phyloP scores from a whole-genome alignment of 176 grass and related monocot species.

The Zea mays region Zm-B73-REFERENCE-NAM-5.0 NC_050099.1:181400001-181400500 shows the following conservation, averaged over 20 bases:
- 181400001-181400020: background rate
- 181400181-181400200: background rate
- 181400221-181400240: background rate
- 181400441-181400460: background rate
- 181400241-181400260: background rate
- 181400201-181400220: constrained; percentile 5
- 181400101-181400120: background rate
- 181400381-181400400: background rate
- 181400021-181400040: constrained; percentile 16
- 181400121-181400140: constrained; percentile 34
- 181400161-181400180: background rate
- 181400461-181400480: background rate
- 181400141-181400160: background rate
- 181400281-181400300: constrained; percentile 17
- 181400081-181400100: background rate
- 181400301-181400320: constrained; percentile 31
- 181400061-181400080: background rate
- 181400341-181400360: constrained; percentile 16
- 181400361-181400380: background rate
- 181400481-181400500: constrained; percentile 37
- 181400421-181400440: background rate
- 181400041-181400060: constrained; percentile 3
- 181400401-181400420: background rate
- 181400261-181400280: constrained; percentile 26
- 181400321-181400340: background rate